Conservation (phyloP, 768 basidiomycete genomes). For the Antrodiella citrinella region DNA sequence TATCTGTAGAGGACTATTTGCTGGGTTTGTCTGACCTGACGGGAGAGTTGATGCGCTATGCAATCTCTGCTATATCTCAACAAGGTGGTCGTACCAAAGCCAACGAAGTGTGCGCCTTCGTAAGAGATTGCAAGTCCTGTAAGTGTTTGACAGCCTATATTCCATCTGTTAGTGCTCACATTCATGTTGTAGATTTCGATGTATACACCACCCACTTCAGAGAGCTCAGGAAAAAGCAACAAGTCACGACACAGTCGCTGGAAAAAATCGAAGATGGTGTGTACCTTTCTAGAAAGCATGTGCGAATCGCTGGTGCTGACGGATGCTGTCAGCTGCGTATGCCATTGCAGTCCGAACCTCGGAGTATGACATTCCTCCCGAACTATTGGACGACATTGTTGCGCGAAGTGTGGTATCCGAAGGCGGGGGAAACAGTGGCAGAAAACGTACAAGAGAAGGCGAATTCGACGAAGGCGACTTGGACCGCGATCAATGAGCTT, state of each 20-base stretch:
- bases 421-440: slow-evolving; percentile 8
- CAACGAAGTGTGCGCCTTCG: slow-evolving; percentile 57
- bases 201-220: slow-evolving; percentile 59
- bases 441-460: slow-evolving; percentile 9
- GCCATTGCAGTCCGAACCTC: slow-evolving; percentile 64
- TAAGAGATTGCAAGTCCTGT: slow-evolving; percentile 69
- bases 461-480: slow-evolving; percentile 10
- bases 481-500: no score
- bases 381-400: slow-evolving; percentile 65
- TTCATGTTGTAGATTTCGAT: slow-evolving; percentile 58
- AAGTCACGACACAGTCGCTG: slow-evolving; percentile 78
- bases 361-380: slow-evolving; percentile 62
- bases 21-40: slow-evolving; percentile 92
- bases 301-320: not conserved
- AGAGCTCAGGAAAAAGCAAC: slow-evolving; percentile 81
- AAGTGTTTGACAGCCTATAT: slow-evolving; percentile 12
- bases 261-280: slow-evolving; percentile 92
- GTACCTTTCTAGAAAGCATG: no score
- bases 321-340: slow-evolving; percentile 49
- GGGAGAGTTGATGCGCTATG: slow-evolving; percentile 94
- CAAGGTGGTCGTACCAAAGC: slow-evolving; percentile 60
- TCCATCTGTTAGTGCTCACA: slow-evolving; percentile 3
- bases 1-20: slow-evolving; percentile 79
- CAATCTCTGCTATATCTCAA: slow-evolving; percentile 72
- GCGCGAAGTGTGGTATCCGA: slow-evolving; percentile 21